Evolutionary conservation across 257 asterid species (phyloP), one percentile per base, ranked within the genome.

Genomic region (Phtheirospermum japonicum): DNA sequence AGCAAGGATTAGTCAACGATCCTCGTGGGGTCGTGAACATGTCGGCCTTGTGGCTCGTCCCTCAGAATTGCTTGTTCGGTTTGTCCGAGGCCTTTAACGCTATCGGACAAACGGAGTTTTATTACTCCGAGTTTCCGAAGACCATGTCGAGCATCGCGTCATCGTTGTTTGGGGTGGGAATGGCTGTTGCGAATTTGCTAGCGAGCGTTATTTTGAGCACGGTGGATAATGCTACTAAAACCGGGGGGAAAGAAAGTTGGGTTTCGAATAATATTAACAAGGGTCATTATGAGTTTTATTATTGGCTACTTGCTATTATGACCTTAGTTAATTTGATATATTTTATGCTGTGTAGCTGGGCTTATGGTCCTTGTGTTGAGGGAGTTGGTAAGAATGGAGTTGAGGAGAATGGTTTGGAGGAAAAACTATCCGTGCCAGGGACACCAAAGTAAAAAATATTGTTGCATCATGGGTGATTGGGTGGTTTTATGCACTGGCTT

Each of bases 11-110:
- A 64, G 7, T 57, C 70, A 9, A 18, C 28, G 31, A 50, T 30
- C 56, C 32, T 0, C 56, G 14, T 50, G 57, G 57, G 32, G 14
- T 50, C 1, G 76, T 79, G 12, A 67, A 59, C 58, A 86, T 86
- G 88, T 81, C 95, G 8, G 90, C 90, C 0, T 55, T 81, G 79
- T 86, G 95, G 95, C 85, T 83, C 10, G 75, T 81, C 7, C 95
- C 95, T 9, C 95, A 86, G 36, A 57, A 83, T 20, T 36, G 71
- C 57, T 30, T 81, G 65, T 66, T 11, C 5, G 95, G 90, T n/a
- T 68, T 85, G 7, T 87, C 95, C 0, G 95, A 86, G 69, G 90
- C 85, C 9, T 71, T 81, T 7, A 81, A 79, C 26, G 86, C 83
- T 7, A 77, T 86, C 2, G 86, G 78, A 2, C 95, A 86, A 37